These are phyloP conservation scores for Peronosclerospora sorghi DNA, from an alignment of 352 stramenopile genomes.

Conservation along the genomic window DNA sequence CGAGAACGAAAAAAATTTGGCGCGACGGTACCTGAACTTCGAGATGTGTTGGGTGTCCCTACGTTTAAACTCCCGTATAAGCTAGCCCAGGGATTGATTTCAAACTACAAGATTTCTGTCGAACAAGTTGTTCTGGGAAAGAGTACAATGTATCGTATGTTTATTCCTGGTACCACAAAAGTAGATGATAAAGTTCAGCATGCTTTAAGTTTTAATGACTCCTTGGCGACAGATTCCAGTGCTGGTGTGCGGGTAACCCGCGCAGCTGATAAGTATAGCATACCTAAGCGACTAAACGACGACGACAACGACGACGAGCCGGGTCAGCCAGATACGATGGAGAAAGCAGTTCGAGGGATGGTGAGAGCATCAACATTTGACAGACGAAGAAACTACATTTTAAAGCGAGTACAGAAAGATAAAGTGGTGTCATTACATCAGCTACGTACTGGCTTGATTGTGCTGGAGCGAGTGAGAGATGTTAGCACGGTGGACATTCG, in stretches of 20 bases:
- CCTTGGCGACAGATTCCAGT: conserved; percentile 2
- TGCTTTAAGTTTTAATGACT: not conserved
- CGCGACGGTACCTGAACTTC: conserved; percentile 67
- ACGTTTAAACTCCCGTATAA: conserved; percentile 83
- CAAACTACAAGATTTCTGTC: conserved; percentile 68
- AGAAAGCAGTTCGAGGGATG: conserved; percentile 33
- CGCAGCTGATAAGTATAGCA: conserved; percentile 18
- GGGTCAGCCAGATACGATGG: conserved; percentile 47
- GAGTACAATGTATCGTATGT: conserved; percentile 80
- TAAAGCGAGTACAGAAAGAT: conserved; percentile 40
- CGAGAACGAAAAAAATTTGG: conserved; percentile 34
- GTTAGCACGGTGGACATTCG: conserved; percentile 48
- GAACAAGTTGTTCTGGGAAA: conserved; percentile 70
- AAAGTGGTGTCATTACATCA: conserved; percentile 67
- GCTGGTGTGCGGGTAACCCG: conserved; percentile 19
- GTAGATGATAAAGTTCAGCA: conserved; percentile 1
- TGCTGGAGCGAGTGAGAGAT: conserved; percentile 31
- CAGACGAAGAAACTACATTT: conserved; percentile 38
- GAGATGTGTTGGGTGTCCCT: conserved; percentile 62
- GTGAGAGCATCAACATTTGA: conserved; percentile 46
- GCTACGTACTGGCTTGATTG: conserved; percentile 40
- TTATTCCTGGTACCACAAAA: conserved; percentile 23
- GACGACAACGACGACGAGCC: conserved; percentile 5
- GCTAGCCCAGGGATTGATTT: conserved; percentile 62
- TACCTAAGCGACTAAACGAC: conserved; percentile 9